Evolutionary conservation across 2,329 filamentous ascomycete species (phyloP), one percentile per base, ranked within the genome.

Genomic region (Coccinonectria pachysandricola): DNA sequence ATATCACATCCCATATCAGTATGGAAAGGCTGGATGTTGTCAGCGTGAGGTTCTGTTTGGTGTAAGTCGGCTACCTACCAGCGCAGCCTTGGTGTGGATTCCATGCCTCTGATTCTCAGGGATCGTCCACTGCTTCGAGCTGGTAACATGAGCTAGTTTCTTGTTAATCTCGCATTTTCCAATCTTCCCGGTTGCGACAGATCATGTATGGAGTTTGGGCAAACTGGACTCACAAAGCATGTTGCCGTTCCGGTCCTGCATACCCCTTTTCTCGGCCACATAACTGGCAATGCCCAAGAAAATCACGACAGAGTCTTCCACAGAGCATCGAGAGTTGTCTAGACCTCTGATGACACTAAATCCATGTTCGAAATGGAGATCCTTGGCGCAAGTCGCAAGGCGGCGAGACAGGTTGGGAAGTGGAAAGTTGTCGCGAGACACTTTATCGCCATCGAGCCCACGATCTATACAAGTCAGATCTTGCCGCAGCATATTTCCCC

Each of bases 201-300:
- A n/a, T n/a, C n/a, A n/a, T n/a, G n/a, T n/a, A n/a, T n/a, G n/a
- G n/a, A n/a, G n/a, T n/a, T n/a, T n/a, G n/a, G n/a, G n/a, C n/a
- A n/a, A n/a, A n/a, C n/a, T n/a, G n/a, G 23, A 48, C 59, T 37
- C 50, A 66, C 64, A 55, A 10, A 68, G 37, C 41, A 68, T 57
- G 18, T 59, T 58, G 8, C 64, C 63, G 21, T 57, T 59, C n/a
- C 53, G 52, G 29, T 61, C 60, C 30, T 72, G 68, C 3, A 62
- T 37, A 3, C 68, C 68, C 19, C 70, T 59, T 23, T 64, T 56
- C 19, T 66, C 57, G 2, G 65, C 72, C 25, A 79, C 59, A 39
- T 76, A 63, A 29, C 60, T 64, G 1, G 71, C 59, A 8, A 78
- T 48, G 1, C 68, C 73, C 4, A 74, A 56, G 37, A 70, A 75